These are phyloP conservation scores for Strobilomyces dryophilus DNA, from an alignment of 768 basidiomycete genomes.

Conservation along the genomic window DNA sequence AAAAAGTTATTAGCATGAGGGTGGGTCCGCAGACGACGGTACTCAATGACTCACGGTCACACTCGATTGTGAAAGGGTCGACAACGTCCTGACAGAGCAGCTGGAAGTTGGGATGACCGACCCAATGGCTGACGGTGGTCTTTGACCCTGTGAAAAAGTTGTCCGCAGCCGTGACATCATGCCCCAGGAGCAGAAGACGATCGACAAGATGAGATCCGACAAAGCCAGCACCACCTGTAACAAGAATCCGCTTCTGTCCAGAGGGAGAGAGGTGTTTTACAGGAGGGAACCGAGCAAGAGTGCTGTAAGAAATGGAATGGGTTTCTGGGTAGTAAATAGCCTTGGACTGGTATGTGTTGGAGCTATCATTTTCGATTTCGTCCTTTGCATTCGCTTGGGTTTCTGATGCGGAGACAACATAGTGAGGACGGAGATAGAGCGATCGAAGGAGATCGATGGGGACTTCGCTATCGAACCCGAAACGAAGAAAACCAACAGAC, in stretches of 20 bases:
- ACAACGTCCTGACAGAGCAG: constrained; percentile 97
- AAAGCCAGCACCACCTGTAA: constrained; percentile 98
- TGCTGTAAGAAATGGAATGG: constrained; percentile 86
- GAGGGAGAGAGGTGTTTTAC: constrained; percentile 81
- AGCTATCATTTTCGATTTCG: constrained; percentile 38
- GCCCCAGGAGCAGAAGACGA: constrained; percentile 94
- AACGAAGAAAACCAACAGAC: constrained; percentile 78
- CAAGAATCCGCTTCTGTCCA: constrained; percentile 81
- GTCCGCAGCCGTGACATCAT: constrained; percentile 95
- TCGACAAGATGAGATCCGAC: constrained; percentile 98
- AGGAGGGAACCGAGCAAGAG: constrained; percentile 87
- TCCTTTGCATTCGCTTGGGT: constrained; percentile 36
- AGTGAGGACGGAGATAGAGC: constrained; percentile 85
- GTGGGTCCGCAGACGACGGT: too few species aligned
- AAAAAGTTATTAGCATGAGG: not conserved
- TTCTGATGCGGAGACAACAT: constrained; percentile 46
- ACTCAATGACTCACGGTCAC: constrained; percentile 66
- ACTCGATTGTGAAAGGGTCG: constrained; percentile 97
- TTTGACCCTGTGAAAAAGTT: constrained; percentile 99
- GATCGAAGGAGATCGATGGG: constrained; percentile 75
- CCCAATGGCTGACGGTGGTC: constrained; percentile 94
- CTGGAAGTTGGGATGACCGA: constrained; percentile 98
- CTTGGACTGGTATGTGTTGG: constrained; percentile 65
- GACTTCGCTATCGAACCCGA: constrained; percentile 89
- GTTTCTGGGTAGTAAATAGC: constrained; percentile 81